Evolutionary conservation across 495 filamentous ascomycete species (phyloP), one percentile per base, ranked within the genome.

Genomic region (Acidiella bohemica): DNA sequence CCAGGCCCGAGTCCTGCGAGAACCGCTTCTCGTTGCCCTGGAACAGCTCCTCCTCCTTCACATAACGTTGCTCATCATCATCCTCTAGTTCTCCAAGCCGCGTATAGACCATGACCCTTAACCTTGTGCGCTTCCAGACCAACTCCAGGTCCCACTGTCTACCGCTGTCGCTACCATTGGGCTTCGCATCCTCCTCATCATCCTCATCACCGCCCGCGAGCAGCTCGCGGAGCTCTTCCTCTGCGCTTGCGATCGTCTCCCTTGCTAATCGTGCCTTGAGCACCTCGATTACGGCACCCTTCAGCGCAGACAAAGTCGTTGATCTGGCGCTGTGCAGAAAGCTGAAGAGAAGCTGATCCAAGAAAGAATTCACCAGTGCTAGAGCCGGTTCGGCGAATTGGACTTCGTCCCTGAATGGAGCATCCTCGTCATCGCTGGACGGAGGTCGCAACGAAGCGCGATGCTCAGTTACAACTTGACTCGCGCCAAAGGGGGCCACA

Each of bases 41-140:
- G 9, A 73, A 67, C 4, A 81, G 66, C 29, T 77, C 69, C 24
- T 86, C 81, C 49, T 79, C 70, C 32, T 78, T 68, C 50, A 85
- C 80, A 49, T 77, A 83, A 47, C 74, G 75, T 53, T 94, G 85
- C 56, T 97, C 90, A 37, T 96, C 92, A 50, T 95, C 84, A 61
- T 94, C 87, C 59, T 99, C 92, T 72, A 99, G 75, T 52, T 99
- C 90, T 18, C 92, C 92, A 11, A 99, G 64, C 9, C 86, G 85
- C 5, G 84, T 96, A 57, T 96, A 96, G 13, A 96, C 88, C 92
- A 99, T 96, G 54, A 87, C 90, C 39, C 90, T 75, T 40, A 99
- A 62, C 35, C 92, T 78, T 1, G 84, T 87, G 36, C 87, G 70
- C 59, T 85, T 93, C 86, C 87, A 99, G 11, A 85, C 76, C 32